Base-by-base conservation (phyloP, 306 rosid species). In the Lotus japonicus region DNA sequence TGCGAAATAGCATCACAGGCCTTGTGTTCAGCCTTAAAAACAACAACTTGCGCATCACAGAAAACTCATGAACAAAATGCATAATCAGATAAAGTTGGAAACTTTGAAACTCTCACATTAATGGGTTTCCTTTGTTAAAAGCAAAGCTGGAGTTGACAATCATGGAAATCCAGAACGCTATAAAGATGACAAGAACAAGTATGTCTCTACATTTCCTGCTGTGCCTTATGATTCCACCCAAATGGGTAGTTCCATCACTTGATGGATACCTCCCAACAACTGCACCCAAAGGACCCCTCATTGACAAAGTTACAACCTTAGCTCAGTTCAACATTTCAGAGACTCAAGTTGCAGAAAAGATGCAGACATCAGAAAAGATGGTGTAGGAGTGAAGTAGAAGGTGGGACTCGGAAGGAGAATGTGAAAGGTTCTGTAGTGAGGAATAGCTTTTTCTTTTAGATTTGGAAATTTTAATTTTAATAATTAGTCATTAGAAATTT, bases 241-340 rank as follows among this genome's bases (percentile, higher is more conserved):
- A 46, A 77, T 79, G 95, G 33, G 84, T 75, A 72, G 74, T 81
- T 54, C 98, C 98, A 79, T 92, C 98, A 82, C 94, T 88, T n/a
- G 98, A 85, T 57, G 97, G 91, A 71, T 78, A 89, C 71, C 97
- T 89, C 62, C 98, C 98, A 28, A 92, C 80, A 2, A 88, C 98
- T 54, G 98, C 92, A 66, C 98, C 98, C 60, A 92, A 76, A 79
- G 95, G 88, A 83, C 98, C 96, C 81, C 96, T 85, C 98, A 92
- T 89, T 80, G 10, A 38, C 42, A 38, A 38, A 38, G 42, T 38
- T 7, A 38, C 42, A 38, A 38, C 0, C 42, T 38, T 38, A 11
- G 42, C 11, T 38, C 42, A 38, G 42, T 9, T 7, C 42, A 38
- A 38, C 42, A 38, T 38, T 38, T 2, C 42, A 38, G 0, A 2